Evolutionary conservation across 2,329 filamentous ascomycete species (phyloP), one percentile per base, ranked within the genome.

Genomic region (Coleophoma eucalyptorum): DNA sequence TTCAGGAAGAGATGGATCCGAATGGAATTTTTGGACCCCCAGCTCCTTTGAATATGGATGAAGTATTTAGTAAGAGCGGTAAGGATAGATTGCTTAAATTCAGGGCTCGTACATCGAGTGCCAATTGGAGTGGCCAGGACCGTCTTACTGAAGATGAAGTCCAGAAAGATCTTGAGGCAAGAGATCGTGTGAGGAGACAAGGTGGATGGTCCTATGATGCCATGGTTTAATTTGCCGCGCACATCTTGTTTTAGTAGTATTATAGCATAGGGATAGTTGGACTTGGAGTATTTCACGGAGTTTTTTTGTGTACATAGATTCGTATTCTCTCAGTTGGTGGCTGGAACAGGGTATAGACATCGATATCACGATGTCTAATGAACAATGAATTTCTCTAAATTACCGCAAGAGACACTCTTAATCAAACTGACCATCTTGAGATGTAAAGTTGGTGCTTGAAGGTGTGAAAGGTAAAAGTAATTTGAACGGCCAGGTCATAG

Each of bases 91-190:
- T 89, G 68, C 89, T 89, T 74, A 89, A 90, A 65, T 97, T 97
- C 77, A 83, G 95, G 16, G 86, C 89, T 47, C 81, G 94, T 50
- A 97, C 93, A 5, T 96, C 90, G 60, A 96, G 90, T 69, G 95
- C 95, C 34, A 95, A 96, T 72, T 99, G 94, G 94, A 86, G 81
- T 63, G 81, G 89, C 49, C 77, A 86, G 3, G 95, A 99, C 68
- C 72, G 77, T 48, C 76, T 99, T 60, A 97, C 92, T 0, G 87
- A 92, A 58, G 92, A 95, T 52, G 92, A 97, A 64, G 89, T 95
- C 62, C 75, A 81, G 49, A 87, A 83, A 65, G 92, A 97, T 71
- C 72, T 88, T 60, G 86, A 88, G 54, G 88, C 87, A 50, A 79
- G 92, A 55, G 89, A 95, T 68, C 82, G 85, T 64, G 77, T 97